Base-by-base conservation (phyloP, 2,329 filamentous ascomycete genomes). In the Aspergillus niger region DNA sequence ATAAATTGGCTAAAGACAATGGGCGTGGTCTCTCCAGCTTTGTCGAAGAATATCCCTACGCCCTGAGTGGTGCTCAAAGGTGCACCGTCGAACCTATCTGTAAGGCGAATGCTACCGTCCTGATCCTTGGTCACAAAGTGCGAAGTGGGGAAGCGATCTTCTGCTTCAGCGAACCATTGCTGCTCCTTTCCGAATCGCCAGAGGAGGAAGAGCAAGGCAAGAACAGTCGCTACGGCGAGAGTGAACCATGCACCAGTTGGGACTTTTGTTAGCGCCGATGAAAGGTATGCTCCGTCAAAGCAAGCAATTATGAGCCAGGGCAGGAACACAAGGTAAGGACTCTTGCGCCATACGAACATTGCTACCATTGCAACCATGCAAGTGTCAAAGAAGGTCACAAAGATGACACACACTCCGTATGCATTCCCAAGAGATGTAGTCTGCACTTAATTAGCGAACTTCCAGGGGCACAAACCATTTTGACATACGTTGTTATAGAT, bases 231-330 rank as follows among this genome's bases (percentile, higher is more conserved):
- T 5, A 93, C 80, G 0, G 86, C 80, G 1, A 92, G 77, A 0
- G 90, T 92, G 70, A 93, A 91, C 90, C 90, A 93, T 1, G 89
- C 90, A 1, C 90, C 90, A 8, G 88, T 82, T 0, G 90, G 90
- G 0, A 93, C 87, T 70, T 93, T 93, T 51, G 81, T 87, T 1
- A 92, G 79, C 0, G 88, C 85, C 0, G 89, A 86, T 0, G 88
- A 89, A 3, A 93, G 80, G 70, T 88, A 93, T 0, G 88, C 79
- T 6, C 87, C 87, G 67, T 93, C 90, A 4, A 63, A n/a, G 15
- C 55, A 59, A 24, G 51, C 59, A 8, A 63, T 59, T 4, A 24
- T 24, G 4, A 63, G 59, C 55, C 91, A 77, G 1, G 79, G 79
- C n/a, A 83, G 85, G 63, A 92, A 88, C 20, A 85, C 72, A 0